Conservation (phyloP, 2,329 filamentous ascomycete species). For the Sphaerulina vaccinii region DNA sequence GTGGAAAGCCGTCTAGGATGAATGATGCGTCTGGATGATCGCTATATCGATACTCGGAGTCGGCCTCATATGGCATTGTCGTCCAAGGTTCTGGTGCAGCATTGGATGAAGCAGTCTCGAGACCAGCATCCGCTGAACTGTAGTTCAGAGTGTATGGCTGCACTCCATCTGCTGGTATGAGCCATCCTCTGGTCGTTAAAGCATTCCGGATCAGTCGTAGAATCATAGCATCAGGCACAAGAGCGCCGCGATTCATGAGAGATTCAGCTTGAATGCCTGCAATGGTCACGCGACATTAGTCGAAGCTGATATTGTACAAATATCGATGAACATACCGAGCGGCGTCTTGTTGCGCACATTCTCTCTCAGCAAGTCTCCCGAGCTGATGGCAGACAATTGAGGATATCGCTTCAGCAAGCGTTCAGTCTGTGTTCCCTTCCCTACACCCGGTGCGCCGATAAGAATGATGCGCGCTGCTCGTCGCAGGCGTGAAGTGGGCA, state of each 20-base stretch:
- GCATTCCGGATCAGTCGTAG: constrained; percentile 89
- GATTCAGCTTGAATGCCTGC: constrained; percentile 85
- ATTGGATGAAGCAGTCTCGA: constrained; percentile 23
- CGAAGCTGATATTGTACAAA: background rate
- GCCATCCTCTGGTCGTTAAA: constrained; percentile 81
- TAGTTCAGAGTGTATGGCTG: constrained; percentile 48
- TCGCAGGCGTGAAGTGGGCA: constrained; percentile 45
- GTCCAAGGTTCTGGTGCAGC: constrained; percentile 40
- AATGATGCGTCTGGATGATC: constrained; percentile 80
- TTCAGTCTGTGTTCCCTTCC: constrained; percentile 91
- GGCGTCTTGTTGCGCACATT: constrained; percentile 89
- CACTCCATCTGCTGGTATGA: constrained; percentile 47
- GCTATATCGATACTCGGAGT: constrained; percentile 49
- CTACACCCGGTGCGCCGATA: constrained; percentile 91
- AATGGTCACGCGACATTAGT: constrained; percentile 20
- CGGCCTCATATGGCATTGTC: constrained; percentile 36
- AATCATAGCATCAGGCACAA: constrained; percentile 92
- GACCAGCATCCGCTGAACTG: constrained; percentile 33
- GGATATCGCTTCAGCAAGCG: constrained; percentile 83
- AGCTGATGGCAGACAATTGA: constrained; percentile 86
- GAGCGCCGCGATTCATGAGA: constrained; percentile 79
- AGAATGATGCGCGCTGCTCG: constrained; percentile 87
- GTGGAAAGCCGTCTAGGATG: constrained; percentile 93
- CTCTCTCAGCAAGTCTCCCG: constrained; percentile 84
- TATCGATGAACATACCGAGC: constrained; percentile 61